phyloP scores from a whole-genome alignment of 2,329 filamentous ascomycete species.

The Achaetomium macrosporum region DNA sequence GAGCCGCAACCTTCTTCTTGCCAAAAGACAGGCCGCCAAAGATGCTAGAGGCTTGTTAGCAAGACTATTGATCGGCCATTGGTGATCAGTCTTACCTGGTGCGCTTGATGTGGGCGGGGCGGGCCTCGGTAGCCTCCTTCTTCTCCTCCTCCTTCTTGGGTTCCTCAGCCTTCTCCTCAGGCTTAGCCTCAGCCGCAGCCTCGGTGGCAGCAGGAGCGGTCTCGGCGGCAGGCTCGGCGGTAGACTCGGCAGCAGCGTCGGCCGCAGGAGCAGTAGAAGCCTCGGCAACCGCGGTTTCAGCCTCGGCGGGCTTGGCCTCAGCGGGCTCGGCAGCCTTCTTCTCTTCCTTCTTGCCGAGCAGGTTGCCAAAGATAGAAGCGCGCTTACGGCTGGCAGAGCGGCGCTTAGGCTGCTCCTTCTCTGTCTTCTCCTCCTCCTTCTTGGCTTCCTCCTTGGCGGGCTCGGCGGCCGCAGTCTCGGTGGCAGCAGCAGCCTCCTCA shows the following conservation, averaged over 20 bases:
- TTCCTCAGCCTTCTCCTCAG: conserved; percentile 8
- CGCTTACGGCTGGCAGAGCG: conserved; percentile 62
- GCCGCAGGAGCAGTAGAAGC: conserved; percentile 29
- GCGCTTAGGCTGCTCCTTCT: conserved; percentile 55
- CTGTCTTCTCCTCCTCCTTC: conserved; percentile 39
- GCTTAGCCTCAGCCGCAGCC: conserved; percentile 38
- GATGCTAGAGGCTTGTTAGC: conserved; percentile 36
- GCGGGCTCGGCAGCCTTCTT: conserved; percentile 31
- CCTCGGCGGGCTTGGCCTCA: conserved; percentile 31
- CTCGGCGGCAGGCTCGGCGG: conserved; percentile 33
- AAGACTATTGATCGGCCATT: not conserved
- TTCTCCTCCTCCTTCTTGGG: conserved; percentile 12
- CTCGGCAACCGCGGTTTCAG: conserved; percentile 33
- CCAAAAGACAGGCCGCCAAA: conserved; percentile 50
- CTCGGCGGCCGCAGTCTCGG: conserved; percentile 34
- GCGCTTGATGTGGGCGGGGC: conserved; percentile 45
- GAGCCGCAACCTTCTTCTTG: conserved; percentile 51
- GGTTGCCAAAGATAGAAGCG: conserved; percentile 54
- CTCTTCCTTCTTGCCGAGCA: conserved; percentile 48
- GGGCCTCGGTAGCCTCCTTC: conserved; percentile 5
- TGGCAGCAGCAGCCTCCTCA: conserved; percentile 27
- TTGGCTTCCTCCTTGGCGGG: conserved; percentile 39
- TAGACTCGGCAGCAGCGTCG: conserved; percentile 30
- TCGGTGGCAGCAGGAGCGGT: conserved; percentile 23
- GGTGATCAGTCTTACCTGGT: conserved; percentile 38